Conservation (phyloP, 805 yeast species). For the Pichia gijzeniarum region DNA sequence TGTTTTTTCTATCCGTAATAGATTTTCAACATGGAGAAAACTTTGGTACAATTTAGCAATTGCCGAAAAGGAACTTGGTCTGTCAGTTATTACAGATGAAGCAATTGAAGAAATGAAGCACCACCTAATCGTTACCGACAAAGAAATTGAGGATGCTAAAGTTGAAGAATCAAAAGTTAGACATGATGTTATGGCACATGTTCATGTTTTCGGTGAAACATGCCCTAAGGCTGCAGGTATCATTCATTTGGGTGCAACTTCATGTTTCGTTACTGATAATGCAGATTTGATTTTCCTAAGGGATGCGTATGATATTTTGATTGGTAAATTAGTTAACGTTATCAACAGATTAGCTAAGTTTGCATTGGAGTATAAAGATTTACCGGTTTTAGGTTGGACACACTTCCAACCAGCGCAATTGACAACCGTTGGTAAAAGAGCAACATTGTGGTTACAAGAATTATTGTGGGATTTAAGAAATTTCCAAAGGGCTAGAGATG, state of each 20-base stretch:
- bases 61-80: conserved; percentile 91
- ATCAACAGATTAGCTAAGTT: conserved; percentile 84
- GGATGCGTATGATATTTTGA: conserved; percentile 88
- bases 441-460: conserved; percentile 96
- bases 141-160: conserved; percentile 83
- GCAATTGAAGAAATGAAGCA: conserved; percentile 82
- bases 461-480: conserved; percentile 96
- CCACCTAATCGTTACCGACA: conserved; percentile 81
- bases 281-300: conserved; percentile 95
- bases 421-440: conserved; percentile 97
- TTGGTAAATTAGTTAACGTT: conserved; percentile 93
- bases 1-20: conserved; percentile 84
- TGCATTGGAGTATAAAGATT: conserved; percentile 86
- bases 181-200: conserved; percentile 99
- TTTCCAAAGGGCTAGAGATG: conserved; percentile 92
- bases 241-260: conserved; percentile 96
- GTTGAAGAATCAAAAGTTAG: conserved; percentile 96
- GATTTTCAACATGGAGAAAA: conserved; percentile 98
- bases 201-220: conserved; percentile 86
- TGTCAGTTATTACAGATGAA: conserved; percentile 77
- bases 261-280: conserved; percentile 95
- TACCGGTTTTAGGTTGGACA: conserved; percentile 98
- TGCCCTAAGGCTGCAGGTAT: conserved; percentile 97
- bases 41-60: conserved; percentile 92
- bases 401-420: conserved; percentile 99